Percentiles rank a stretch among this genome's conserved stretches.
These are phyloP conservation scores for Colletotrichum tanaceti DNA, from an alignment of 2,329 filamentous ascomycete species.

Conservation along the genomic window DNA sequence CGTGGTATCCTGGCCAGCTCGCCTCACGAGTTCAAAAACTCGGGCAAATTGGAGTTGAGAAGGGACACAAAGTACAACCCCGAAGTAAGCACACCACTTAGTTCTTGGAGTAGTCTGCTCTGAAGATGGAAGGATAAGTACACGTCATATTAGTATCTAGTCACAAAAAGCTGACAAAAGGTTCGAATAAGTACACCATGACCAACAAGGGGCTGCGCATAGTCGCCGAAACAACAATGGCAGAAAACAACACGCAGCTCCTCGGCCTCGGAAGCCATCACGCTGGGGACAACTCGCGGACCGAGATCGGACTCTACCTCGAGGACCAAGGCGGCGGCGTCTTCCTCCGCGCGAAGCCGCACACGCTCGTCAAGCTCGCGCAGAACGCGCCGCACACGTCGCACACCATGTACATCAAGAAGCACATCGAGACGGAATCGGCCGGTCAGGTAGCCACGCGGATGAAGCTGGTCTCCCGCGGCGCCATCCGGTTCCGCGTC, in stretches of 20 bases:
- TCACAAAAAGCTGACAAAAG: too few relatives aligned
- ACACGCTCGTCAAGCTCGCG: neutral
- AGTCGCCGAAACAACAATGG: neutral
- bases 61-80: neutral
- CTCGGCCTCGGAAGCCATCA: neutral
- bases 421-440: neutral
- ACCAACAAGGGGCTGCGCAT: neutral
- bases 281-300: neutral
- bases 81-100: neutral
- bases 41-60: neutral
- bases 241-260: neutral
- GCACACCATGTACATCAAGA: neutral
- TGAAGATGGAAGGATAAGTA: too few relatives aligned
- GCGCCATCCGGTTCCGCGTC: slow-evolving; percentile 3
- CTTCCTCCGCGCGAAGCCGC: neutral
- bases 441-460: neutral
- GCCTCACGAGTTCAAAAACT: neutral
- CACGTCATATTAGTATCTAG: too few relatives aligned
- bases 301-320: neutral
- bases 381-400: neutral
- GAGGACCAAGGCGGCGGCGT: neutral
- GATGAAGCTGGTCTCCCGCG: slow-evolving; percentile 2
- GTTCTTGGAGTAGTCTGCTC: too few relatives aligned
- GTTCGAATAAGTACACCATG: neutral
- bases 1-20: neutral